Base-by-base conservation (phyloP, 2,329 filamentous ascomycete species). In the Trichoderma koningiopsis region DNA sequence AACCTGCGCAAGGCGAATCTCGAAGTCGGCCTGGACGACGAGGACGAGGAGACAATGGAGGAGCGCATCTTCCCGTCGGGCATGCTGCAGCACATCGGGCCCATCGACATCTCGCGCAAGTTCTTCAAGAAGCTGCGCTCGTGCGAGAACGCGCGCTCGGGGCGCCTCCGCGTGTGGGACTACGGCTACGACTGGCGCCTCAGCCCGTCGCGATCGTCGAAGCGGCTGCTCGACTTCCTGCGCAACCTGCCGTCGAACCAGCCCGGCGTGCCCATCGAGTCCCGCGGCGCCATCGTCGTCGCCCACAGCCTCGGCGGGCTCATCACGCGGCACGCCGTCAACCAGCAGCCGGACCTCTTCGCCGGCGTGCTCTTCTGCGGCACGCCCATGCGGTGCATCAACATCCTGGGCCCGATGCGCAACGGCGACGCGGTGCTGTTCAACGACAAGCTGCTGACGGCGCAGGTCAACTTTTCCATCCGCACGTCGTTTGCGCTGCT, bases 141-240 rank as follows among this genome's bases (percentile, higher is more conserved):
- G 37, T 92, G 88, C 72, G 89, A 93, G 14, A 96, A 96, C 75
- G 89, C 88, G 1, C 86, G 87, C 64, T 85, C 83, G 4, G 93
- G 92, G 8, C 90, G 87, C 71, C 82, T 97, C 6, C 86, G 93
- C 58, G 87, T 97, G 0, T 94, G 94, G 83, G 91, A 97, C 74
- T 98, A 95, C 76, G 94, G 94, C 22, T 98, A 97, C 75, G 95
- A 98, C 80, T 98, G 95, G 95, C 87, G 95, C 19, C 82, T 97
- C 49, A 96, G 92, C 72, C 95, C 95, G 0, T 87, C 91, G 75
- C 82, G 93, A 0, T 85, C 96, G 0, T 94, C 92, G 3, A 83
- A 85, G 57, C 88, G 88, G 71, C 82, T 98, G n/a, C 87, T 90
- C 43, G 81, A 86, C 22, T 97, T 92, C 74, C 82, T 98, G 16